These are phyloP conservation scores for Camelina neglecta DNA, from an alignment of 345 rosid species.

Conservation along the genomic window DNA sequence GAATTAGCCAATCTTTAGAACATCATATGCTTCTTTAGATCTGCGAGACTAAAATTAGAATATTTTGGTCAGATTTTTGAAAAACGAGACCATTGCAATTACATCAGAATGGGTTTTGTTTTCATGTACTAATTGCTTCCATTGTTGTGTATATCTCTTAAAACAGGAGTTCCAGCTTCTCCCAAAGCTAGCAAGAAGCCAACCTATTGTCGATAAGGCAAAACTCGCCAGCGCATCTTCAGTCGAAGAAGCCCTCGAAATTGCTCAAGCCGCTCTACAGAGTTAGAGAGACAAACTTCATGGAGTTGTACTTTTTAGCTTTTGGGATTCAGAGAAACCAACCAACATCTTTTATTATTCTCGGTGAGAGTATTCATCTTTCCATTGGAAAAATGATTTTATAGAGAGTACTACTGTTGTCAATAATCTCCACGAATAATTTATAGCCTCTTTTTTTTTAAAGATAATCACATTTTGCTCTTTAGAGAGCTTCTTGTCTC, in stretches of 20 bases:
- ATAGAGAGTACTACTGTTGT: slow-evolving; percentile 33
- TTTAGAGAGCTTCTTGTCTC: slow-evolving; percentile 2
- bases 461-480: background rate
- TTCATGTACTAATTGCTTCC: background rate
- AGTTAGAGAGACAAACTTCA: slow-evolving; percentile 33
- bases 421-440: slow-evolving; percentile 27
- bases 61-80: background rate
- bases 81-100: background rate
- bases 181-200: slow-evolving; percentile 80
- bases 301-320: background rate
- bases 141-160: slow-evolving; percentile 4
- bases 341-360: slow-evolving; percentile 17
- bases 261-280: slow-evolving; percentile 59
- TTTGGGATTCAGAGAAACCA: slow-evolving; percentile 23
- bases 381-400: slow-evolving; percentile 15
- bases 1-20: background rate
- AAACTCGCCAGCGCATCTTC: slow-evolving; percentile 82
- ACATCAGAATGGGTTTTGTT: background rate
- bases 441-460: background rate
- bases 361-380: slow-evolving; percentile 29
- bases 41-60: background rate
- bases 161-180: slow-evolving; percentile 84
- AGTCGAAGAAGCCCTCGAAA: slow-evolving; percentile 83
- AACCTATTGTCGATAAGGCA: slow-evolving; percentile 72
- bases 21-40: background rate